Conservation (phyloP, 495 filamentous ascomycete species). For the Arthonia radiata region DNA sequence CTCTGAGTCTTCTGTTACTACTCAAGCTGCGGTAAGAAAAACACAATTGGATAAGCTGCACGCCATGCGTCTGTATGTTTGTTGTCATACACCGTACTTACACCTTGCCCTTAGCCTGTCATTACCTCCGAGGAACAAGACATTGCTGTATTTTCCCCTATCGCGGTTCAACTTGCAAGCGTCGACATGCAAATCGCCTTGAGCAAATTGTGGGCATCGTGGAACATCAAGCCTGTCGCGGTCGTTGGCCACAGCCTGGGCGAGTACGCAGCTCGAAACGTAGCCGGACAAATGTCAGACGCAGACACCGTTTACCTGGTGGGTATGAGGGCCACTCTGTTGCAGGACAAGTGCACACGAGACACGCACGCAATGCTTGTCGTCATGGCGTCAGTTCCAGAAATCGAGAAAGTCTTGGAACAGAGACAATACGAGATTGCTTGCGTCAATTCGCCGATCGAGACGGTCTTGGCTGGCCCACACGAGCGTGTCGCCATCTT, state of each 20-base stretch:
- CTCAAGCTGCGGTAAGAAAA: too few relatives aligned
- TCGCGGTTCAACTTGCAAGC: constrained; percentile 12
- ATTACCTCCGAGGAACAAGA: constrained; percentile 3
- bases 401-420: constrained; percentile 1
- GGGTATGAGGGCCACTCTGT: constrained; percentile 5
- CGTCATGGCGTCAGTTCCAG: constrained; percentile 2
- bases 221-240: constrained; percentile 11
- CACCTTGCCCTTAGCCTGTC: neutral
- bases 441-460: constrained; percentile 13
- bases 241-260: constrained; percentile 15
- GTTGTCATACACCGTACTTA: constrained; percentile 8
- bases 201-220: constrained; percentile 11
- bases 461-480: constrained; percentile 14
- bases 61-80: constrained; percentile 9
- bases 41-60: too few relatives aligned
- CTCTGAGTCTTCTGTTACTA: too few relatives aligned
- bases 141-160: constrained; percentile 4
- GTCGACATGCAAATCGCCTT: constrained; percentile 18
- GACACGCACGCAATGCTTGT: constrained; percentile 12
- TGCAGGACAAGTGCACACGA: constrained; percentile 3
- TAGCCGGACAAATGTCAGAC: constrained; percentile 7
- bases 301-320: constrained; percentile 7
- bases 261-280: constrained; percentile 16
- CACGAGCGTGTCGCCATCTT: constrained; percentile 6
- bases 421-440: constrained; percentile 11